phyloP scores from a whole-genome alignment of 2,329 filamentous ascomycete species.

The Ceratocystis diversiconidia region DNA sequence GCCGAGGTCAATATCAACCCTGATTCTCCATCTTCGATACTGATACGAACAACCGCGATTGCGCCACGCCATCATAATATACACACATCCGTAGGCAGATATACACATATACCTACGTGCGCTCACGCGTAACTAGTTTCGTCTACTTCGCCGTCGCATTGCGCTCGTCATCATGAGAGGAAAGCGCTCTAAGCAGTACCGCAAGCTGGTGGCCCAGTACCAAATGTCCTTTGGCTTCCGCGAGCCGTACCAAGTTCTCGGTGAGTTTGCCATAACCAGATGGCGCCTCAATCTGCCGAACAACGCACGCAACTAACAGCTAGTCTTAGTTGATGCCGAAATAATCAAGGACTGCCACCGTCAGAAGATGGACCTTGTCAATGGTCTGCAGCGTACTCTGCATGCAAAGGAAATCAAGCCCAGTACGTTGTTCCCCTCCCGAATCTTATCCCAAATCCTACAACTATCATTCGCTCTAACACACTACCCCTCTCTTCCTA shows the following conservation, averaged over 20 bases:
- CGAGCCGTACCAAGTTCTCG: constrained; percentile 81
- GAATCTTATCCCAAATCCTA: background rate
- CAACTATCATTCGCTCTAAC: constrained; percentile 18
- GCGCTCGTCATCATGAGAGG: constrained; percentile 30
- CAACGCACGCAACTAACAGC: constrained; percentile 8
- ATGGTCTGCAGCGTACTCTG: constrained; percentile 63
- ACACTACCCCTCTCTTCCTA: constrained; percentile 1
- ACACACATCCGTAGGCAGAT: background rate
- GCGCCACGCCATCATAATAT: background rate
- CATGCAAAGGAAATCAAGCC: constrained; percentile 69
- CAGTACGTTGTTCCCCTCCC: constrained; percentile 34
- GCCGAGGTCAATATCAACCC: background rate
- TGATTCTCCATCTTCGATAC: background rate
- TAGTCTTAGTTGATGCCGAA: constrained; percentile 55
- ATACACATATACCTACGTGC: background rate
- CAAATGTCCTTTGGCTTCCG: constrained; percentile 78
- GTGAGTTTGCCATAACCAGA: constrained; percentile 28
- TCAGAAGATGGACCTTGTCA: constrained; percentile 80
- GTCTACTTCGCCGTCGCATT: background rate
- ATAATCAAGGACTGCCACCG: constrained; percentile 68
- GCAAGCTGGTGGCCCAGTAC: constrained; percentile 89
- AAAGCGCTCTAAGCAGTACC: constrained; percentile 41
- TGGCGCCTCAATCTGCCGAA: background rate
- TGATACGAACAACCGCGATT: background rate
- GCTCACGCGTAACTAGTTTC: background rate